Percentiles rank a stretch among this genome's conserved stretches.
Evolutionary conservation across 371 early-diverging fungal genomes (phyloP).

Genomic region (Apophysomyces variabilis): DNA sequence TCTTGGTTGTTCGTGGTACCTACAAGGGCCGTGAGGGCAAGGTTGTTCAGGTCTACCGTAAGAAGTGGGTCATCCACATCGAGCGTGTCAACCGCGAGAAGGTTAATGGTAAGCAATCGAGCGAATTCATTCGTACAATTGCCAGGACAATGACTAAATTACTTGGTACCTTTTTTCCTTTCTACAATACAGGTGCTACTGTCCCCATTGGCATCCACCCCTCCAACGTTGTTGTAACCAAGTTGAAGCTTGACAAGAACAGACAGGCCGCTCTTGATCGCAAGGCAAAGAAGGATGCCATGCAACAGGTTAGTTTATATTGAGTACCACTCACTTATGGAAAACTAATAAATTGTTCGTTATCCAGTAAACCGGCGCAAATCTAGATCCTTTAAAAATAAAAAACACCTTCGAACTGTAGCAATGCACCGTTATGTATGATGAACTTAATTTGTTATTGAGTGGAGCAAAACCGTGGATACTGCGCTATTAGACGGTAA

Average conservation of each 20-base stretch:
- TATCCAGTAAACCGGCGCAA: slow-evolving; percentile 6
- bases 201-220: slow-evolving; percentile 96
- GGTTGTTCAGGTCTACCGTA: slow-evolving; percentile 95
- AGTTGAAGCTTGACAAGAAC: slow-evolving; percentile 96
- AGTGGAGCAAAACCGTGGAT: too few species aligned
- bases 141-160: not conserved
- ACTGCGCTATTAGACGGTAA: too few species aligned
- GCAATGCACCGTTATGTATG: too few species aligned
- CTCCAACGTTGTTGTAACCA: slow-evolving; percentile 97
- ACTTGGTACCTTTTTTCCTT: not conserved
- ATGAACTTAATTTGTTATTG: too few species aligned
- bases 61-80: slow-evolving; percentile 98
- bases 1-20: slow-evolving; percentile 92
- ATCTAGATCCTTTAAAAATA: not conserved
- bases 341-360: not conserved
- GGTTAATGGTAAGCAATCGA: slow-evolving; percentile 79
- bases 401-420: too few species aligned
- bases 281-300: slow-evolving; percentile 63
- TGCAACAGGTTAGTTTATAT: slow-evolving; percentile 40
- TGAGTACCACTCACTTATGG: not conserved
- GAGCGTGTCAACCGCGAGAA: slow-evolving; percentile 96
- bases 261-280: slow-evolving; percentile 85
- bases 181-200: slow-evolving; percentile 53
- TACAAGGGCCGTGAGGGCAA: slow-evolving; percentile 98
- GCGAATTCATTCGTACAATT: too few species aligned